A percentile compares a stretch with the other conserved stretches of the same genome.
Evolutionary conservation across 192 early-diverging fungal genomes (phyloP).

Genomic region (Lobosporangium transversale): DNA sequence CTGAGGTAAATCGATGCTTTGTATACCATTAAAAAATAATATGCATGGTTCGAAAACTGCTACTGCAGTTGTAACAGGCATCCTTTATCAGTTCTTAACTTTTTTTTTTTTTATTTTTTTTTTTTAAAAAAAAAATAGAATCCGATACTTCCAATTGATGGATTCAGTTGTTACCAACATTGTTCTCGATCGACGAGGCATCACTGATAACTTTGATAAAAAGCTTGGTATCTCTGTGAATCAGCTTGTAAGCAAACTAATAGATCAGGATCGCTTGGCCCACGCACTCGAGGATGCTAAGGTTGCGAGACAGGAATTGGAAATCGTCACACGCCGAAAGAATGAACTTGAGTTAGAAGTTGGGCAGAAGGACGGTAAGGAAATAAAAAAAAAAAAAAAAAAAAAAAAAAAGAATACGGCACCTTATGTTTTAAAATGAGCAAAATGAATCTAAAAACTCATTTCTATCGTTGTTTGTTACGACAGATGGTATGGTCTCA

Average conservation of each 20-base stretch:
- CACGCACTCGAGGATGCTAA: constrained; percentile 73
- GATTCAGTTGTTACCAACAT: constrained; percentile 81
- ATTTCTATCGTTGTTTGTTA: not conserved
- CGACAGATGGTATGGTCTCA: constrained; percentile 64
- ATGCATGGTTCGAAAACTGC: too few relatives aligned
- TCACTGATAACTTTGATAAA: constrained; percentile 67
- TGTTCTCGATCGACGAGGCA: constrained; percentile 75
- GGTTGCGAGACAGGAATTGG: constrained; percentile 69
- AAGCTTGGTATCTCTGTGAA: constrained; percentile 75
- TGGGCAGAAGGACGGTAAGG: constrained; percentile 69
- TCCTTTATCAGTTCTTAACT: not conserved
- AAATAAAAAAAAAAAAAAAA: not conserved
- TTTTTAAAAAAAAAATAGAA: constrained; percentile 43
- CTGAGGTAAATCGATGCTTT: constrained; percentile 45
- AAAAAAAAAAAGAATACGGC: too few relatives aligned
- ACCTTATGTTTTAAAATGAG: too few relatives aligned
- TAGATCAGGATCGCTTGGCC: constrained; percentile 79
- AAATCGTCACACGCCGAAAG: constrained; percentile 72
- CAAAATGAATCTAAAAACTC: too few relatives aligned
- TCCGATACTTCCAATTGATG: constrained; percentile 83
- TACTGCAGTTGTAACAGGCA: not conserved
- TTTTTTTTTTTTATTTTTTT: constrained; percentile 2
- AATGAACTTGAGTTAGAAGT: constrained; percentile 80
- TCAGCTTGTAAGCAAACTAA: constrained; percentile 75
- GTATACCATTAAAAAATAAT: not conserved